These are phyloP conservation scores for Tilletia walkeri DNA, from an alignment of 1,284 basidiomycete species.

Conservation along the genomic window DNA sequence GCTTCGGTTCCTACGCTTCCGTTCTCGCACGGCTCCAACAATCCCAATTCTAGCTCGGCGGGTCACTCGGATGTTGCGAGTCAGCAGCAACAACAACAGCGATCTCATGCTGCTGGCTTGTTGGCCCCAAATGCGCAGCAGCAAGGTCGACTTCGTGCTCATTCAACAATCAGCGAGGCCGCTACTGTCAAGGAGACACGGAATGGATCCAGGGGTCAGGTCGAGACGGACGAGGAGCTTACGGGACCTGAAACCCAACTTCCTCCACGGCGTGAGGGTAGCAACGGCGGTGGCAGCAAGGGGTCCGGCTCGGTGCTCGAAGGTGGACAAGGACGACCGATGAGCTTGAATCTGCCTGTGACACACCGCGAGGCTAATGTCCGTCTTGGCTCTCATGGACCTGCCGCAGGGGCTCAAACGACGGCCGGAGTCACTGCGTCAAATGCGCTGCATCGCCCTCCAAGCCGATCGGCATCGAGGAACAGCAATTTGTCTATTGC, in stretches of 20 bases:
- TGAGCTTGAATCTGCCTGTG: too few species aligned
- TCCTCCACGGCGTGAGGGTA: too few species aligned
- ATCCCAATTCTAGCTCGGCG: not conserved
- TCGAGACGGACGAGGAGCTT: not conserved
- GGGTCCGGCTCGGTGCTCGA: too few species aligned
- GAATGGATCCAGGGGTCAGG: not conserved
- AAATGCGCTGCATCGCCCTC: not conserved
- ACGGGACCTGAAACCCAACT: too few species aligned
- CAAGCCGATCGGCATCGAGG: not conserved
- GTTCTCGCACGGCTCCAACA: not conserved
- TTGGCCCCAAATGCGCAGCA: too few species aligned
- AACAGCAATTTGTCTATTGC: constrained; percentile 9
- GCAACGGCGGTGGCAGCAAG: too few species aligned
- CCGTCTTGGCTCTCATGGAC: not conserved
- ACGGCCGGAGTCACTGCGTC: not conserved
- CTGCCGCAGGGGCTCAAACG: not conserved
- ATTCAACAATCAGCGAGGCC: not conserved
- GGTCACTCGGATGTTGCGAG: not conserved
- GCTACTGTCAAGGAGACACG: not conserved
- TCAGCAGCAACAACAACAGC: not conserved
- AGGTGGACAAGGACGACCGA: too few species aligned
- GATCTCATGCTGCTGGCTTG: too few species aligned
- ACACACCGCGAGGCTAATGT: too few species aligned
- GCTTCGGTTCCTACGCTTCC: constrained; percentile 7
- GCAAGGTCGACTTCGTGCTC: not conserved